A percentile compares a stretch with the other conserved stretches of the same genome.
Evolutionary conservation across 108 stramenopile genomes (phyloP).

Genomic region (Schizochytrium sp.): DNA sequence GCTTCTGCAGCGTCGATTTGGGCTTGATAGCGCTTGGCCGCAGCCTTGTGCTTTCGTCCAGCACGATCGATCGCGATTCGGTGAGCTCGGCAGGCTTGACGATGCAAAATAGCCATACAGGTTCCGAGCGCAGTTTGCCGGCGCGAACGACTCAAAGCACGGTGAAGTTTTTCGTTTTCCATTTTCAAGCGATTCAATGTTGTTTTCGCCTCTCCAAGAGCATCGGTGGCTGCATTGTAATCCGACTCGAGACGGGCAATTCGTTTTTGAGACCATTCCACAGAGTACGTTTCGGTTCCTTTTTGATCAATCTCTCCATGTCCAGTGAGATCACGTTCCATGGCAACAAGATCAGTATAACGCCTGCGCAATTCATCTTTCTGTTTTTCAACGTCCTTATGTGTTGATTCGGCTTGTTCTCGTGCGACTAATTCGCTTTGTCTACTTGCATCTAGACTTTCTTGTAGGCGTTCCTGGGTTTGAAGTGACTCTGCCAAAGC

Average conservation of each 20-base stretch:
- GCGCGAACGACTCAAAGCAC: background rate
- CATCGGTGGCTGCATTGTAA: background rate
- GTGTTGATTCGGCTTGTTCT: no score
- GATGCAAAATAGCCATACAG: constrained; percentile 7
- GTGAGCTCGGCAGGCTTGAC: background rate
- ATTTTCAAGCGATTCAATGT: background rate
- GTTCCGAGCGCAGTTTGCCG: background rate
- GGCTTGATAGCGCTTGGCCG: background rate
- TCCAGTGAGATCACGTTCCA: no score
- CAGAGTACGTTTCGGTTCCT: background rate
- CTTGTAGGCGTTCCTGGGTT: no score
- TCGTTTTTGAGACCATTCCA: background rate
- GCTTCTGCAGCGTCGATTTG: background rate
- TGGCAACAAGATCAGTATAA: no score
- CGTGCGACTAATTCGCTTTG: no score
- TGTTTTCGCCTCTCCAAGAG: background rate
- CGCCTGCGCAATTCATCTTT: no score
- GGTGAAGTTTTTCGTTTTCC: background rate
- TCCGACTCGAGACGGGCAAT: background rate
- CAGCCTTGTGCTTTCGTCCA: background rate
- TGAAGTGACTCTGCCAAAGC: no score
- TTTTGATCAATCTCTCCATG: background rate
- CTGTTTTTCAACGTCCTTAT: no score
- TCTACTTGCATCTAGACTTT: no score
- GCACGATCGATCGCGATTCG: background rate